Evolutionary conservation across 495 filamentous ascomycete genomes (phyloP), one percentile per base, ranked within the genome.

Genomic region (Astrothelium subdiscretum): DNA sequence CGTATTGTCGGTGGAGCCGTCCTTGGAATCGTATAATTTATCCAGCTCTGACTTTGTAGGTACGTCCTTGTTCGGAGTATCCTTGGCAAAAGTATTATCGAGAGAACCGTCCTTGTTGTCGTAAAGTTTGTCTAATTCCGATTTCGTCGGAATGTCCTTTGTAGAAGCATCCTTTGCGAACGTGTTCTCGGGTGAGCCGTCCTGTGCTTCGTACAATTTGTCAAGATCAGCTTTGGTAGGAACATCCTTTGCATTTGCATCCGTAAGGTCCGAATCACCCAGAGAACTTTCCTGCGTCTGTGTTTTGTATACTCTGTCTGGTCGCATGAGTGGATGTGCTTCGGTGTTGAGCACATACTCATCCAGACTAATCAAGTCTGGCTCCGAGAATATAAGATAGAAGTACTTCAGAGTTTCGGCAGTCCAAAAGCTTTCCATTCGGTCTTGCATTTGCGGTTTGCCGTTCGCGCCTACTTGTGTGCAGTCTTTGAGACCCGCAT

Each of bases 381-480:
- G 84, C 61, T 86, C 83, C 22, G 82, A 86, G 72, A 91, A 98
- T 62, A 96, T 79, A 62, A 97, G 72, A 67, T 95, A 97, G 64
- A 96, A 95, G 71, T 97, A 97, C 70, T 97, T 98, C 58, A 76
- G 58, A 65, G 74, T 76, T 68, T 76, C 74, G 1, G 72, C 74
- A 40, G 71, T 57, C 74, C 74, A 77, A 59, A 77, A 77, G 35
- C 67, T 71, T 68, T 77, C 75, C 74, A 74, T 74, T 52, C 63
- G 65, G 58, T 77, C 75, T 29, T 42, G 27, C 57, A 67, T 61
- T 60, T 66, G 62, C 11, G 72, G 73, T 31, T 60, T 44, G 8
- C n/a, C 24, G 24, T 29, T 54, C 5, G 48, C n/a, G 5, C 48
- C 24, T 5, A 54, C 0, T 12, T 18, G 31, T 29, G 68, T 70